Conservation (phyloP, 2,329 filamentous ascomycete genomes). For the Neurospora crassa region DNA sequence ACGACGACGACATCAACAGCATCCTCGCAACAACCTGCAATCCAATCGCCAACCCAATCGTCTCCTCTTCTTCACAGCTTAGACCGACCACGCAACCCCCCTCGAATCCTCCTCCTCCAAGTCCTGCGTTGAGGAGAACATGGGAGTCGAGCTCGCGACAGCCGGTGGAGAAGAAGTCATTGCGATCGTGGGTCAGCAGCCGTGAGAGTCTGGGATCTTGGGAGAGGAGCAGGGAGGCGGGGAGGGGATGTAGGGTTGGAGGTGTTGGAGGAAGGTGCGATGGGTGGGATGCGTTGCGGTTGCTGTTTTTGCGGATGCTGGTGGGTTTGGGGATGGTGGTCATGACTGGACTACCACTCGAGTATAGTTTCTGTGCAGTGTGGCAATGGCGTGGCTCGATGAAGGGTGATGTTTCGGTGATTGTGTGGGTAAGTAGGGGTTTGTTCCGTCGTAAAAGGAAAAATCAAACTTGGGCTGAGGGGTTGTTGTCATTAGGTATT, state of each 20-base stretch:
- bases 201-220: conserved; percentile 25
- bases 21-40: conserved; percentile 37
- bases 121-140: conserved; percentile 29
- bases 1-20: conserved; percentile 16
- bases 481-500: neutral
- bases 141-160: conserved; percentile 39
- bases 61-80: conserved; percentile 41
- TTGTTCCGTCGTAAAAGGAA: neutral
- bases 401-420: neutral
- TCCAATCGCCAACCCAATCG: conserved; percentile 30
- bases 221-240: conserved; percentile 32
- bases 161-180: conserved; percentile 30
- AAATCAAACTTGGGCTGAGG: neutral
- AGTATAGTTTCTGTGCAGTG: too few species aligned
- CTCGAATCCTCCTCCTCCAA: neutral
- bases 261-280: neutral
- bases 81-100: conserved; percentile 38
- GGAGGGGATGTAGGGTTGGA: conserved; percentile 26
- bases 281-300: neutral
- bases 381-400: neutral
- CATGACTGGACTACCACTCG: neutral
- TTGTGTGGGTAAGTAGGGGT: neutral
- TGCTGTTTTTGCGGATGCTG: too few species aligned
- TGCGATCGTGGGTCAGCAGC: conserved; percentile 20
- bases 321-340: neutral